Percentiles rank a stretch among this genome's conserved stretches.
phyloP scores from a whole-genome alignment of 2,329 filamentous ascomycete genomes.

The Monilinia polystroma region DNA sequence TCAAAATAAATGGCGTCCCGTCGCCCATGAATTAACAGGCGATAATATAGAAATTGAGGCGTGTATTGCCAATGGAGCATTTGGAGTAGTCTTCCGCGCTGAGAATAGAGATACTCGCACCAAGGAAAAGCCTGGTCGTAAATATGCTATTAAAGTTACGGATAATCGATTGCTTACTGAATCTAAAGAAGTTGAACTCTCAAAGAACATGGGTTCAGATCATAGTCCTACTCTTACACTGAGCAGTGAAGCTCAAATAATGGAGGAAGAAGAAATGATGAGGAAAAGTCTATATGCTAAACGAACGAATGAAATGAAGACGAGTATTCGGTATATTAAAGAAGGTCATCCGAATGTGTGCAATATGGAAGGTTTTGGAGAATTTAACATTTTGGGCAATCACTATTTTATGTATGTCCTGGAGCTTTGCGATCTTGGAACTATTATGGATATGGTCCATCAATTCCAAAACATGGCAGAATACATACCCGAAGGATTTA shows the following conservation, averaged over 20 bases:
- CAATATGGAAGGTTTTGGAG: background rate
- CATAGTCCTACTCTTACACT: background rate
- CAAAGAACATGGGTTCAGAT: background rate
- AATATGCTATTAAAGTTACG: conserved; percentile 10
- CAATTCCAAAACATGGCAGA: fast-evolving
- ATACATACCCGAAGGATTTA: conserved; percentile 11
- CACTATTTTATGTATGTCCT: background rate
- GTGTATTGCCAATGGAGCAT: conserved; percentile 7
- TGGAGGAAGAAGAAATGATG: background rate
- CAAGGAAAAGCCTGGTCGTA: background rate
- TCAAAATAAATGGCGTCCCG: conserved; percentile 12
- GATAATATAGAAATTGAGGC: conserved; percentile 13
- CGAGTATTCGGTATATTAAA: conserved; percentile 7
- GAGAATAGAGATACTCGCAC: conserved; percentile 12
- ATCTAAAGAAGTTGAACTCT: background rate
- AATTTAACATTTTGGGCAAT: background rate
- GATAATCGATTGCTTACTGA: background rate
- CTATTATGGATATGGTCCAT: background rate
- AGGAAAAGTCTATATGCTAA: background rate
- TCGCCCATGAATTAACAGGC: background rate
- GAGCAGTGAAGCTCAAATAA: conserved; percentile 10
- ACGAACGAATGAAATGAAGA: conserved; percentile 3
- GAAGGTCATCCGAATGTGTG: conserved; percentile 8
- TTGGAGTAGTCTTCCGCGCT: conserved; percentile 4
- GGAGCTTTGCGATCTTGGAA: conserved; percentile 11